Evolutionary conservation across 257 asterid genomes (phyloP).

Genomic region (Jacaranda mimosifolia): DNA sequence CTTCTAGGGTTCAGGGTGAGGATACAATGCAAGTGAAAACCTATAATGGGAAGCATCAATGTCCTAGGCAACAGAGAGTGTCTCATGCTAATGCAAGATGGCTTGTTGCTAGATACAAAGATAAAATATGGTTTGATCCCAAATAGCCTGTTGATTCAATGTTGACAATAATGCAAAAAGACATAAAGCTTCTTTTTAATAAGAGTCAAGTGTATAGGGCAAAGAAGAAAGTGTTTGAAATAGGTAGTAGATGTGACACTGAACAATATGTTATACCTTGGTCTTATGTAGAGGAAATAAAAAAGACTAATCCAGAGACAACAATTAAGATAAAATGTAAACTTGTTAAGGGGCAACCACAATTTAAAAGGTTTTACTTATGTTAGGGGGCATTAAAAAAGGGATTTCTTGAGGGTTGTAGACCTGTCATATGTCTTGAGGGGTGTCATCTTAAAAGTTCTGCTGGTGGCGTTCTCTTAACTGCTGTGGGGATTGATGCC

Average conservation of each 20-base stretch:
- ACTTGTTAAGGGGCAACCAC: background rate
- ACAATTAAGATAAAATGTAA: conserved; percentile 5
- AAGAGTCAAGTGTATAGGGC: background rate
- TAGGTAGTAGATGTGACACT: background rate
- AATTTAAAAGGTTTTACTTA: background rate
- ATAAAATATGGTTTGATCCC: background rate
- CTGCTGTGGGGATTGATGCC: background rate
- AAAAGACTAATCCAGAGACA: background rate
- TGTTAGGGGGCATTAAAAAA: conserved; percentile 13
- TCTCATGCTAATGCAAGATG: background rate
- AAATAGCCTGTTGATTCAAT: background rate
- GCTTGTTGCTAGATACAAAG: background rate
- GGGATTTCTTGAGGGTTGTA: background rate
- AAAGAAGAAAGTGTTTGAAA: background rate
- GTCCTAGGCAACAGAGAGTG: background rate
- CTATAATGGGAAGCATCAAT: background rate
- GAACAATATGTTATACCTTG: background rate
- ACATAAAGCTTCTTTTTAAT: background rate
- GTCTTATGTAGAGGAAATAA: background rate
- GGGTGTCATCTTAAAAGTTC: background rate
- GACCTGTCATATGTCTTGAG: background rate
- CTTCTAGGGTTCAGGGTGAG: background rate
- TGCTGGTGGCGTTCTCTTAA: background rate
- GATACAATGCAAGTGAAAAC: background rate
- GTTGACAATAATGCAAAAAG: background rate